Evolutionary conservation across 2,329 filamentous ascomycete genomes (phyloP).

Genomic region (Ceratocystis lukuohia): DNA sequence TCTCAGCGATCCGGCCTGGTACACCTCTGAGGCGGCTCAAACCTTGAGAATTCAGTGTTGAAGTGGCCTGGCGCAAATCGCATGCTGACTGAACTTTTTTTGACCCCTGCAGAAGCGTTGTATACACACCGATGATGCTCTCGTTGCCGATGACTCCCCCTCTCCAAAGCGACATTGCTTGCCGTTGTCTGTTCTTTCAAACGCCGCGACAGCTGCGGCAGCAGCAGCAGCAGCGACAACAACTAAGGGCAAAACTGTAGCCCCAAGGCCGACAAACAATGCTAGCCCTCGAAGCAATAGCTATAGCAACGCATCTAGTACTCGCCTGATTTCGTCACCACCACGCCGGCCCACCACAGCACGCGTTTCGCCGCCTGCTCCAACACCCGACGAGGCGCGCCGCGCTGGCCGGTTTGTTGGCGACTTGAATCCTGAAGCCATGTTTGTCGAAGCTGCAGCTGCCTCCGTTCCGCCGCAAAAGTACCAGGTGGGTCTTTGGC

Average conservation of each 20-base stretch:
- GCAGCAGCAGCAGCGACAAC: background rate
- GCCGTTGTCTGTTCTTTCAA: conserved; percentile 13
- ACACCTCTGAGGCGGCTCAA: background rate
- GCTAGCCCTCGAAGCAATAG: background rate
- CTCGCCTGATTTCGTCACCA: background rate
- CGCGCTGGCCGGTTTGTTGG: conserved; percentile 39
- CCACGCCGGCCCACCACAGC: background rate
- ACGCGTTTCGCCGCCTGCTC: background rate
- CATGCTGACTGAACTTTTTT: background rate
- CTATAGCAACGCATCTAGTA: background rate
- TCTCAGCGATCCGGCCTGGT: background rate
- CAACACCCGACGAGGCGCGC: background rate
- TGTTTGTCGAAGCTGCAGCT: conserved; percentile 43
- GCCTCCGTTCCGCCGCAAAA: conserved; percentile 28
- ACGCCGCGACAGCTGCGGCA: background rate
- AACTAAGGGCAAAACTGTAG: background rate
- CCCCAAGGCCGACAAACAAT: background rate
- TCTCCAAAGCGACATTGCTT: conserved; percentile 9
- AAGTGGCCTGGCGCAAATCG: background rate
- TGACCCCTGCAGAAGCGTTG: conserved; percentile 31
- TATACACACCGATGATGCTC: conserved; percentile 25
- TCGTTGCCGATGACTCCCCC: conserved; percentile 8
- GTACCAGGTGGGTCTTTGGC: conserved; percentile 44
- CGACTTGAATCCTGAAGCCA: conserved; percentile 46
- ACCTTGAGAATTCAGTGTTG: background rate